Base-by-base conservation (phyloP, 352 stramenopile genomes). In the Phytophthora hybrid region DNA sequence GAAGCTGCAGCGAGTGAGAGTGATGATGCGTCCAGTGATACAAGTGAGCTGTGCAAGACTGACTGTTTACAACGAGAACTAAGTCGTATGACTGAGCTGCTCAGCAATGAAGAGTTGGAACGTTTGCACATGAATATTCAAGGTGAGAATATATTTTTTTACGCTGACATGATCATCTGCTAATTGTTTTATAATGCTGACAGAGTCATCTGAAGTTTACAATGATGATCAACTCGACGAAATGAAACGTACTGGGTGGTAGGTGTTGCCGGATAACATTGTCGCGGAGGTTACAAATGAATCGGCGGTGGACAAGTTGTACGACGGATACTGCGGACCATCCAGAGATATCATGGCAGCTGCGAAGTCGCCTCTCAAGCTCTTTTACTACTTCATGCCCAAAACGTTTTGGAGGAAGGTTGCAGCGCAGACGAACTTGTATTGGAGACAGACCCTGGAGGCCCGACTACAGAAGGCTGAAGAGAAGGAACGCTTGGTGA, bases 301-400 rank as follows among this genome's bases (percentile, higher is more conserved):
- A 4, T 6, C 26, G 1, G 10, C 13, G 13, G 18, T 64, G 3
- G 21, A 65, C 32, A 71, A 54, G 18, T 47, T 59, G 44, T 71
- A 64, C 14, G n/a, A 18, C 10, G 34, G 62, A 0, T 62, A 69
- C 39, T 69, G 39, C 10, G 32, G 64, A 6, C 55, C 55, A 8
- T 60, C 55, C 1, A 4, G 49, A 23, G 31, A 62, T 31, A 44
- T 62, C 1, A 29, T 74, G 10, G 21, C 23, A 4, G 31, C 13
- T 6, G 21, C 44, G 6, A 51, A 54, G 10, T 59, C 60, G 4
- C 19, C 55, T 0, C 1, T 76, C 9, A 23, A 10, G 3, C 49
- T 58, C 8, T 72, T 76, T 19, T 52, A 61, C 54, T 76, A 64
- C 8, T 72, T 68, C 44, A 11, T 72, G n/a, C 69, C 57, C 7